Evolutionary conservation across 2,329 filamentous ascomycete species (phyloP).

Genomic region (Xylariales sp.): DNA sequence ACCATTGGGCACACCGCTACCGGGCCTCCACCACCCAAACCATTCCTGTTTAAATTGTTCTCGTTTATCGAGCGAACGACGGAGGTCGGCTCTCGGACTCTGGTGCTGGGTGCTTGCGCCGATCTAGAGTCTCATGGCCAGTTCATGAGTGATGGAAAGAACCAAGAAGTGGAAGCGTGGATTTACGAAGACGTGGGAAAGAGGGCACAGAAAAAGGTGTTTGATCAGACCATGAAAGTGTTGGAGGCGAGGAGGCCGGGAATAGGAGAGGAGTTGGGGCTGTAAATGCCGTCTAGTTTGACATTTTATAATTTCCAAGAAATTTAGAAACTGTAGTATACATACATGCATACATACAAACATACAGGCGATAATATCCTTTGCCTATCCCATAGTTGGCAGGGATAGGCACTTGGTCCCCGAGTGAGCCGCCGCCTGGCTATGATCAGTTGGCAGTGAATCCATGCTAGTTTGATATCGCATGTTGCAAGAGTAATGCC

Average conservation of each 20-base stretch:
- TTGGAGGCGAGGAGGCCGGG: slow-evolving; percentile 1
- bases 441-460: too few species aligned
- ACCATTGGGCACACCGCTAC: too few species aligned
- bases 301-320: too few species aligned
- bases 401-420: too few species aligned
- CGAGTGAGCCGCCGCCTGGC: too few species aligned
- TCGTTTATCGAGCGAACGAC: slow-evolving; percentile 35
- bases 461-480: too few species aligned
- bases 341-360: too few species aligned
- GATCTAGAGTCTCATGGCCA: not conserved
- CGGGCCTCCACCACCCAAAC: slow-evolving; percentile 24
- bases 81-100: slow-evolving; percentile 42
- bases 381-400: too few species aligned
- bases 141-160: not conserved
- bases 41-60: slow-evolving; percentile 19
- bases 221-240: slow-evolving; percentile 1
- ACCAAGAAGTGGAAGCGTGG: not conserved
- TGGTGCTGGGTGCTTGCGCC: slow-evolving; percentile 19
- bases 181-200: not conserved
- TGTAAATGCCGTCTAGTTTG: too few species aligned
- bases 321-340: too few species aligned
- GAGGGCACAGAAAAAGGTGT: not conserved
- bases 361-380: too few species aligned
- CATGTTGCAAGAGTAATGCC: too few species aligned
- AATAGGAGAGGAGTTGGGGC: not conserved